phyloP scores from a whole-genome alignment of 345 rosid species.

The Eucalyptus erythrocorys region DNA sequence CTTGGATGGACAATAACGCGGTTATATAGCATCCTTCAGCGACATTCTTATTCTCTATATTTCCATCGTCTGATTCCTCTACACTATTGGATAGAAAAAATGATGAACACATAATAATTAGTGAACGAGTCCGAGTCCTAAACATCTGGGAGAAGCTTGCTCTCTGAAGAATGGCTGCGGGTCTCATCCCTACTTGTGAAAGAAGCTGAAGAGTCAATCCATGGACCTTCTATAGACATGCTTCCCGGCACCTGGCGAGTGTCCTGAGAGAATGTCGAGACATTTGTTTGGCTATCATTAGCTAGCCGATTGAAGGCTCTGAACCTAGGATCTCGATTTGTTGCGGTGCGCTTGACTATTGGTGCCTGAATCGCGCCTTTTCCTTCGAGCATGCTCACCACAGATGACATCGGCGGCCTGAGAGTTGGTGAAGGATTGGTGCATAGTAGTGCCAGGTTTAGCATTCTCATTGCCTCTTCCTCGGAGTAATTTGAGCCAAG shows the following conservation, averaged over 20 bases:
- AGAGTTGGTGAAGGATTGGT: constrained; percentile 86
- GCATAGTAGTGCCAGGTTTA: constrained; percentile 68
- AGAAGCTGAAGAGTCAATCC: constrained; percentile 45
- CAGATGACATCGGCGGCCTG: constrained; percentile 83
- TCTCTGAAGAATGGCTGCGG: constrained; percentile 7
- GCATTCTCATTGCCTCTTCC: constrained; percentile 57
- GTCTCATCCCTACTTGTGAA: constrained; percentile 17
- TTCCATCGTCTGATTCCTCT: neutral
- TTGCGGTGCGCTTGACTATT: constrained; percentile 35
- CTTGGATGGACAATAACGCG: neutral
- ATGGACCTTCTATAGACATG: constrained; percentile 54
- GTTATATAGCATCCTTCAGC: neutral
- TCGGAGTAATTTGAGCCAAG: constrained; percentile 46
- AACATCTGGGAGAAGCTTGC: constrained; percentile 9
- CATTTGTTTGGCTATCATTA: constrained; percentile 46
- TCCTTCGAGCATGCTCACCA: constrained; percentile 77
- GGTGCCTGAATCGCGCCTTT: constrained; percentile 63
- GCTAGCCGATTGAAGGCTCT: constrained; percentile 63
- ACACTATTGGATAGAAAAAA: neutral
- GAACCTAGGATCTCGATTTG: constrained; percentile 53
- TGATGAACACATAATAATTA: neutral
- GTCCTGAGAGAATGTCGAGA: constrained; percentile 26
- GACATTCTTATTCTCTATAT: neutral
- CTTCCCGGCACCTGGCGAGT: constrained; percentile 21
- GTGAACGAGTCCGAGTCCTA: neutral